These are phyloP conservation scores for Hypholoma sublateritium DNA, from an alignment of 768 basidiomycete species.

Conservation along the genomic window DNA sequence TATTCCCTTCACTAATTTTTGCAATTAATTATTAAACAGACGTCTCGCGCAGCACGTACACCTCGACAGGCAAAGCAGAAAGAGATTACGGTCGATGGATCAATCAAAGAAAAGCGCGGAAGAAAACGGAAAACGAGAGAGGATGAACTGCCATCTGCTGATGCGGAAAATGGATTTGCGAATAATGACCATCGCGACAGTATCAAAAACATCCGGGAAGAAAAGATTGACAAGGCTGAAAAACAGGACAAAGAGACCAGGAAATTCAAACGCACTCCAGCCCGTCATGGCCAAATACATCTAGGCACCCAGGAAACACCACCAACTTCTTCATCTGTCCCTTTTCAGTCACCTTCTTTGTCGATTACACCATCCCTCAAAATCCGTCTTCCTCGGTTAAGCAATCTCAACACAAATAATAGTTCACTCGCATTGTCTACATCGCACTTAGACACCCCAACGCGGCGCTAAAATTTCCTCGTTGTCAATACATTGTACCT, in stretches of 20 bases:
- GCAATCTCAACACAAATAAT: slow-evolving; percentile 22
- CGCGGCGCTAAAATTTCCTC: slow-evolving; percentile 10
- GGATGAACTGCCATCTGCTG: slow-evolving; percentile 30
- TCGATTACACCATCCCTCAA: slow-evolving; percentile 50
- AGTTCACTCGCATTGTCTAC: slow-evolving; percentile 13
- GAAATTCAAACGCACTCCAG: slow-evolving; percentile 33
- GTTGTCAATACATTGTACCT: not conserved
- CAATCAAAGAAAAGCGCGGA: slow-evolving; percentile 33
- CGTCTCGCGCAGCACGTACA: slow-evolving; percentile 22
- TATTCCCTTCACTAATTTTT: not conserved
- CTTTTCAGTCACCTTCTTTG: slow-evolving; percentile 23
- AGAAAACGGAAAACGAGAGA: slow-evolving; percentile 46
- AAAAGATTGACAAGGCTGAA: slow-evolving; percentile 22
- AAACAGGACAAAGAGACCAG: slow-evolving; percentile 23
- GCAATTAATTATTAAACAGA: not conserved
- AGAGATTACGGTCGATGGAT: slow-evolving; percentile 16
- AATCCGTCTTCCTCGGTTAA: slow-evolving; percentile 53
- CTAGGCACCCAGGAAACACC: slow-evolving; percentile 15
- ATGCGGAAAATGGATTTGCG: slow-evolving; percentile 17
- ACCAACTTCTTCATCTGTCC: slow-evolving; percentile 18
- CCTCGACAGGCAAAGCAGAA: slow-evolving; percentile 30
- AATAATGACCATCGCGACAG: slow-evolving; percentile 3
- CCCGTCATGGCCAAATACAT: slow-evolving; percentile 16
- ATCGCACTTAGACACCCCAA: slow-evolving; percentile 17
- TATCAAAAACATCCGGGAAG: slow-evolving; percentile 16